Base-by-base conservation (phyloP, 2,329 filamentous ascomycete species). In the Pestalotiopsis sp. region DNA sequence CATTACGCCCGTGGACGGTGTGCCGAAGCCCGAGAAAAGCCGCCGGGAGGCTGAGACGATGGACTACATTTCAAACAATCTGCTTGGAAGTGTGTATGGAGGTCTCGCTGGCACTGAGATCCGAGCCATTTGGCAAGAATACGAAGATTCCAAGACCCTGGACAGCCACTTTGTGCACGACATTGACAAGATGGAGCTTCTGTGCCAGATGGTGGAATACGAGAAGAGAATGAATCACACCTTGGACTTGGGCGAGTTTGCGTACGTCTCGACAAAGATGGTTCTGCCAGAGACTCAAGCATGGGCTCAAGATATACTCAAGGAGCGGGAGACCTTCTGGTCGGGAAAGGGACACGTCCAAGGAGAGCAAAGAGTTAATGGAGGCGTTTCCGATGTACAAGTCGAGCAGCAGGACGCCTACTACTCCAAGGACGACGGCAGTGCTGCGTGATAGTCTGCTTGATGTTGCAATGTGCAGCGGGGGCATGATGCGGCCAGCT, bases 141-240 rank as follows among this genome's bases (percentile, higher is more conserved):
- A 99, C 77, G 96, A 99, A 81, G 93, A 96, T 75, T 91, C 90
- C 20, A 77, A 91, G 82, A 98, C 96, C 9, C 82, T 91, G 14
- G 95, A 99, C 78, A 93, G 92, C 73, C 86, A 91, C 70, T 98
- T 95, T 72, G 96, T 99, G 58, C 96, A 99, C 79, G 96, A 99
- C 79, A 89, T 99, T 69, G 96, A 99, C 82, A 98, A 98, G 90
- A 90, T 99, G 80, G 96, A 99, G 83, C 84, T 99, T 72, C 82
- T 99, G 70, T 83, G 97, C 77, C 96, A 99, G 84, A 98, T 98
- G 93, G 84, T 97, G 38, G 96, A 99, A 81, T 99, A 99, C 77
- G 96, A 99, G 87, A 91, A 92, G 75, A 82, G 86, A 13, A 85
- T 89, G 64, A 82, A 90, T 67, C 88, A 89, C 36, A 81, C 83